A percentile compares a stretch with the other conserved stretches of the same genome.
Conservation (phyloP, 2,329 filamentous ascomycete species). For the Paraconiothyrium brasiliense region DNA sequence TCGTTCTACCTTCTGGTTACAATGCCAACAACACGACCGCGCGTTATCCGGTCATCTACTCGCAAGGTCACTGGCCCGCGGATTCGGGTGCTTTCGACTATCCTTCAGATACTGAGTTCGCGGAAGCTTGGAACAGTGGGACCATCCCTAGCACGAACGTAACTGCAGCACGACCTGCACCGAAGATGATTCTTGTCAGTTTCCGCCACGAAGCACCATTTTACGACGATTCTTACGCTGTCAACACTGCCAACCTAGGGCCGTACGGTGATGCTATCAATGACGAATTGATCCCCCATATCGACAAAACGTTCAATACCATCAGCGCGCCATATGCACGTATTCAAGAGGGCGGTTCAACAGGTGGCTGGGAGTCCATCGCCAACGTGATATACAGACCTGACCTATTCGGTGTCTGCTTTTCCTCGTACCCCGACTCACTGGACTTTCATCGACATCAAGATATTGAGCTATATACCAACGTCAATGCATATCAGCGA, state of each 20-base stretch:
- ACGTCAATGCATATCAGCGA: slow-evolving; percentile 40
- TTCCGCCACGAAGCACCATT: slow-evolving; percentile 52
- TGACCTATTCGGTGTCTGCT: slow-evolving; percentile 50
- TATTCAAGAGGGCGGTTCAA: slow-evolving; percentile 50
- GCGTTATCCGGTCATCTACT: slow-evolving; percentile 49
- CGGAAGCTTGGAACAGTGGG: slow-evolving; percentile 43
- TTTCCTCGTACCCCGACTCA: slow-evolving; percentile 51
- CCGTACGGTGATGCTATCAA: slow-evolving; percentile 53
- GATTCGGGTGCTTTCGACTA: slow-evolving; percentile 36
- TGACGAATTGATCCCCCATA: slow-evolving; percentile 49
- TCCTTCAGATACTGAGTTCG: slow-evolving; percentile 25
- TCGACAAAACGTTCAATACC: slow-evolving; percentile 48
- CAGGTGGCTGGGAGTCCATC: slow-evolving; percentile 50
- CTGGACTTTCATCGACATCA: slow-evolving; percentile 51
- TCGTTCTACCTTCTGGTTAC: slow-evolving; percentile 49
- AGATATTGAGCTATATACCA: slow-evolving; percentile 47
- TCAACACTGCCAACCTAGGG: slow-evolving; percentile 52
- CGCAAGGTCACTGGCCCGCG: slow-evolving; percentile 46
- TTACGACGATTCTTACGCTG: slow-evolving; percentile 53
- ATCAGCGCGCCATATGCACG: slow-evolving; percentile 49
- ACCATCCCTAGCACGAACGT: slow-evolving; percentile 39
- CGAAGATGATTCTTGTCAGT: slow-evolving; percentile 49
- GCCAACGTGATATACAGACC: slow-evolving; percentile 51
- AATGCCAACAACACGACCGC: slow-evolving; percentile 37
- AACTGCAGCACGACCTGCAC: slow-evolving; percentile 36